Evolutionary conservation across 2,329 filamentous ascomycete species (phyloP), one percentile per base, ranked within the genome.

Genomic region (Aspergillus sp.): DNA sequence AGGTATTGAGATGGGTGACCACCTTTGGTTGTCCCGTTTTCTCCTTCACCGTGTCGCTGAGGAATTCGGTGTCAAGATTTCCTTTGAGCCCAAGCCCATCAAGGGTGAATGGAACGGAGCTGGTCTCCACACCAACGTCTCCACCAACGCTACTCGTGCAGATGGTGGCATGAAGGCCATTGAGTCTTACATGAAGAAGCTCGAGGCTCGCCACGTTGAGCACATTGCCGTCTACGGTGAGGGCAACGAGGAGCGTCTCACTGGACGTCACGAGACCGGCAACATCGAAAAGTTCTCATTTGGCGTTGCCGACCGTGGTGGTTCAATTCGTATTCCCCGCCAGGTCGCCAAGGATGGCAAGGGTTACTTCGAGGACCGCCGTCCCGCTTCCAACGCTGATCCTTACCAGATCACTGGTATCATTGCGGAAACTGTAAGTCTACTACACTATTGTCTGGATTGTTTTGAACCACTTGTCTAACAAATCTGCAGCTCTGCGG

Each of bases 131-230:
- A 88, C 83, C 83, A 96, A 98, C 86, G 95, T 97, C 76, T 96
- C 91, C 47, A 93, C 90, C 70, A 86, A 88, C 77, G 87, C 88
- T 69, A 99, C 95, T 86, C 91, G 95, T 71, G 83, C 82, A 55
- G 91, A 96, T 66, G 93, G 93, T 70, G 95, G 95, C 75, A 95
- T 98, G 88, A 96, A 96, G 87, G 79, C 85, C 78, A 99, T 99
- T 66, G 93, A 98, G 78, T 85, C 85, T 52, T 87, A 87, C 55
- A 89, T 93, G 80, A 89, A 91, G 86, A 92, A 91, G 80, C 87
- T 93, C 17, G 89, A 90, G 78, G 83, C 82, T 63, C 88, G 89
- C 69, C 89, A 92, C 80, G 77, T 80, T 66, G 89, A 92, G 83
- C 93, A 90, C 86, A 96, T 96, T 79, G 88, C 89, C 67, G 92